A percentile compares a stretch with the other conserved stretches of the same genome.
Conservation (phyloP, 768 basidiomycete genomes). For the Leccinum truebloodii region DNA sequence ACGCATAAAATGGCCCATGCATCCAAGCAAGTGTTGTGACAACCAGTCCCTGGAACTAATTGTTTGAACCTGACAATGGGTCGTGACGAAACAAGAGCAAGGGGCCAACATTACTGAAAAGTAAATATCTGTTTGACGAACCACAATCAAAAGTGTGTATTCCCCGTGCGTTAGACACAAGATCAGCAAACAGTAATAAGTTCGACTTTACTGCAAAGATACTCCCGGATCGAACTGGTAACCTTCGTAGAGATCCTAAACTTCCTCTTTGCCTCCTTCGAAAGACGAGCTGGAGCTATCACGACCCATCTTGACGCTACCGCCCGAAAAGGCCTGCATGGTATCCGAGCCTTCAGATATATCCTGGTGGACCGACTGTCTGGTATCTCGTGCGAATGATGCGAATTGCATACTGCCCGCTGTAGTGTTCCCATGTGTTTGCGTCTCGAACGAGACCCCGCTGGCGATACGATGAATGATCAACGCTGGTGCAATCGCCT, state of each 20-base stretch:
- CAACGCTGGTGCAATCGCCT: slow-evolving; percentile 21
- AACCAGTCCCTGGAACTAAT: no score
- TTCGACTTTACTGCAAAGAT: not conserved
- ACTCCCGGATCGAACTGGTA: not conserved
- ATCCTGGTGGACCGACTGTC: not conserved
- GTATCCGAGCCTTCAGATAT: slow-evolving; percentile 13
- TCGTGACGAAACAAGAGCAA: no score
- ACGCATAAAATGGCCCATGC: no score
- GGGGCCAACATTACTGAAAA: no score
- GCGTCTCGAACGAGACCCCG: slow-evolving; percentile 24
- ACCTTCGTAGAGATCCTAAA: not conserved
- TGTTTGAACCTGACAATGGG: no score
- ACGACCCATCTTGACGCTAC: slow-evolving; percentile 3
- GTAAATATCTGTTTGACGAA: not conserved
- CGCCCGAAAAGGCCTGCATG: slow-evolving; percentile 2
- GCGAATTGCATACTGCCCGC: slow-evolving; percentile 17
- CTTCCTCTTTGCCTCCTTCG: slow-evolving; percentile 13
- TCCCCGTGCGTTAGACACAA: not conserved
- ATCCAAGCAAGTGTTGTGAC: no score
- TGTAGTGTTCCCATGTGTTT: not conserved
- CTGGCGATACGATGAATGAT: slow-evolving; percentile 24
- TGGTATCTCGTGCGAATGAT: not conserved
- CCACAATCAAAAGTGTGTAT: not conserved
- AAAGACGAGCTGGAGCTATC: slow-evolving; percentile 14
- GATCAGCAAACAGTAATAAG: not conserved